Base-by-base conservation (phyloP, 768 basidiomycete genomes). In the Postia placenta region DNA sequence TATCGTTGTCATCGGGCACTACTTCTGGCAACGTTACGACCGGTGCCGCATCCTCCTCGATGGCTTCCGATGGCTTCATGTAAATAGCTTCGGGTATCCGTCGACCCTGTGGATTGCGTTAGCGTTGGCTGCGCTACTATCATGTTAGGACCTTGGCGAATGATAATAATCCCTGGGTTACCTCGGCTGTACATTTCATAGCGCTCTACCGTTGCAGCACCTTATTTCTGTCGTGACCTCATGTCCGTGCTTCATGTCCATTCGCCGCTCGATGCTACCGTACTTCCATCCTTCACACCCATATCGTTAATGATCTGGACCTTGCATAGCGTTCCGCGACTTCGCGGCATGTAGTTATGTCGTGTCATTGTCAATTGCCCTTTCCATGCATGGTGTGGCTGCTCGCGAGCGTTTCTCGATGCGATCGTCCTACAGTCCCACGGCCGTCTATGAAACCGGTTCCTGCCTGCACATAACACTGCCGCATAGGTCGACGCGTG, bases 1-100 rank as follows among this genome's bases (percentile, higher is more conserved):
- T 26, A 15, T 12, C 24, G 30, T 33, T 15, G n/a, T n/a, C n/a
- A n/a, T n/a, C 33, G n/a, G 33, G n/a, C 24, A 26, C 24, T 4
- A 28, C 17, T 26, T 11, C 17, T 11, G 41, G 4, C 45, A 23
- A 35, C 30, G 33, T 7, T 15, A 20, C 14, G 14, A 45, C 48
- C 2, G 43, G 36, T 19, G 42, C 28, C 20, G 48, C 48, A 12
- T 28, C n/a, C 28, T 49, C 48, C 5, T 22, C 14, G 40, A 43
- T 3, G 30, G 9, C 30, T 33, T 15, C 9, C 7, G 15, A 33
- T 33, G 30, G 15, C 30, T 33, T 33, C 30, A 33, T 33, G n/a
- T n/a, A n/a, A n/a, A n/a, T n/a, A n/a, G n/a, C n/a, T n/a, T n/a
- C n/a, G n/a, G n/a, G 30, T 33, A 7, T 15, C 15, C 15, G 30